These are phyloP conservation scores for Coelastrella sp. DNA, from an alignment of 139 green algal genomes.

Conservation along the genomic window DNA sequence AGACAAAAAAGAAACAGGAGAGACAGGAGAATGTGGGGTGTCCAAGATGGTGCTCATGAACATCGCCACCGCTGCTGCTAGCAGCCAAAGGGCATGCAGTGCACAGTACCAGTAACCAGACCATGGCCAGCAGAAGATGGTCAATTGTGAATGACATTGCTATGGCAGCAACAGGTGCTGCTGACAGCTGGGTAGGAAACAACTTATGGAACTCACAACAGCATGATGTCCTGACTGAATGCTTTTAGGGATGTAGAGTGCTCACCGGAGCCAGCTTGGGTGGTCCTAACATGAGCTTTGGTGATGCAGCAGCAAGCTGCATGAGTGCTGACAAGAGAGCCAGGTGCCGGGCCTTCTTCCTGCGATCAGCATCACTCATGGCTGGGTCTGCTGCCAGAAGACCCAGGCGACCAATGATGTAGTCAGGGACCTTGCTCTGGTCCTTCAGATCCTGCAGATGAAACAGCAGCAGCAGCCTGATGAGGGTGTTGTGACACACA, in stretches of 20 bases:
- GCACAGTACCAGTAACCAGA: no score
- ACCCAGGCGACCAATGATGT: constrained; percentile 45
- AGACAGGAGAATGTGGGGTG: no score
- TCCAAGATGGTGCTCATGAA: no score
- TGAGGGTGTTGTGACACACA: neutral
- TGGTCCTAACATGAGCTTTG: neutral
- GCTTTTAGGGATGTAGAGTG: neutral
- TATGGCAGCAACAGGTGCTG: no score
- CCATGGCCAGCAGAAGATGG: no score
- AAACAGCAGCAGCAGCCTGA: neutral
- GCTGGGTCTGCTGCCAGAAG: neutral
- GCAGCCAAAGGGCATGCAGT: no score
- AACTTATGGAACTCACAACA: no score
- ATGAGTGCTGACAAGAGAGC: constrained; percentile 51
- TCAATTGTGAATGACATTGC: no score
- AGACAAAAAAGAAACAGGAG: neutral
- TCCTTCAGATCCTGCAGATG: neutral
- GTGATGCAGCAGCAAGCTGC: constrained; percentile 22
- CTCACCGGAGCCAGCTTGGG: neutral
- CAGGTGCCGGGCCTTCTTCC: constrained; percentile 30
- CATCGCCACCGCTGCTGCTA: neutral
- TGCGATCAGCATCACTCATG: neutral
- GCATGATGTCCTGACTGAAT: no score
- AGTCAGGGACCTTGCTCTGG: constrained; percentile 28
- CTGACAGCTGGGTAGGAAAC: no score